Conservation (phyloP, 2,329 filamentous ascomycete genomes). For the Ophiognomonia clavigignenti-juglandacearum region DNA sequence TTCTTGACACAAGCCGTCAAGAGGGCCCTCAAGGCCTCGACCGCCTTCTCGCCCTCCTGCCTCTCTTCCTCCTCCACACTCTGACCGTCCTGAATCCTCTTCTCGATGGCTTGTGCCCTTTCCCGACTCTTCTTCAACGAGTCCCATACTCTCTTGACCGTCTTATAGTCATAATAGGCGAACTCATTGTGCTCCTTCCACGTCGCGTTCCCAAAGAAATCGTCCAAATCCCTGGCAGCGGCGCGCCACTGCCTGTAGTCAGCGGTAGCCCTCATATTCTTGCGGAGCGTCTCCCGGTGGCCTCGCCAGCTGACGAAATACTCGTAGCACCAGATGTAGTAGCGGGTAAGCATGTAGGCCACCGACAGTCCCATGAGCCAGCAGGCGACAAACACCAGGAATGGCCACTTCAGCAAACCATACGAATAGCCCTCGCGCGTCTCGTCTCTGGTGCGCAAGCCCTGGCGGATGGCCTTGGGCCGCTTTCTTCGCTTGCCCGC, state of each 20-base stretch:
- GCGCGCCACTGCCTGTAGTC: conserved; percentile 81
- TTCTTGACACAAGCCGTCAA: conserved; percentile 93
- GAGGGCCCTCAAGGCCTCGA: conserved; percentile 72
- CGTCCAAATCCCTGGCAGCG: conserved; percentile 74
- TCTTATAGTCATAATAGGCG: conserved; percentile 84
- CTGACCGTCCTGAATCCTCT: conserved; percentile 28
- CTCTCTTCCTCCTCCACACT: conserved; percentile 30
- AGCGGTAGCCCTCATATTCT: conserved; percentile 64
- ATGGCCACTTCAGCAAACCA: conserved; percentile 83
- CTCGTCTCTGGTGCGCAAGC: conserved; percentile 73
- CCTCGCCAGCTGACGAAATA: conserved; percentile 88
- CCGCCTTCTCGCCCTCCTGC: conserved; percentile 40
- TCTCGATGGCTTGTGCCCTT: conserved; percentile 48
- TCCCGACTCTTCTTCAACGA: conserved; percentile 66
- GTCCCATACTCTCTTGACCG: conserved; percentile 69
- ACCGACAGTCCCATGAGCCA: conserved; percentile 74
- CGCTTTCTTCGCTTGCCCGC: conserved; percentile 30
- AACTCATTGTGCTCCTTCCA: conserved; percentile 78
- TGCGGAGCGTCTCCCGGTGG: conserved; percentile 64
- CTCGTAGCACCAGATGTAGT: conserved; percentile 92
- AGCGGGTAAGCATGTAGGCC: conserved; percentile 72
- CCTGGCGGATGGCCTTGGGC: conserved; percentile 28
- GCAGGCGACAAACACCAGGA: conserved; percentile 71
- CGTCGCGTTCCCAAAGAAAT: conserved; percentile 70
- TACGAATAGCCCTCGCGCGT: conserved; percentile 93